Evolutionary conservation across 2,329 filamentous ascomycete species (phyloP).

Genomic region (Ceratocystis cubensis): DNA sequence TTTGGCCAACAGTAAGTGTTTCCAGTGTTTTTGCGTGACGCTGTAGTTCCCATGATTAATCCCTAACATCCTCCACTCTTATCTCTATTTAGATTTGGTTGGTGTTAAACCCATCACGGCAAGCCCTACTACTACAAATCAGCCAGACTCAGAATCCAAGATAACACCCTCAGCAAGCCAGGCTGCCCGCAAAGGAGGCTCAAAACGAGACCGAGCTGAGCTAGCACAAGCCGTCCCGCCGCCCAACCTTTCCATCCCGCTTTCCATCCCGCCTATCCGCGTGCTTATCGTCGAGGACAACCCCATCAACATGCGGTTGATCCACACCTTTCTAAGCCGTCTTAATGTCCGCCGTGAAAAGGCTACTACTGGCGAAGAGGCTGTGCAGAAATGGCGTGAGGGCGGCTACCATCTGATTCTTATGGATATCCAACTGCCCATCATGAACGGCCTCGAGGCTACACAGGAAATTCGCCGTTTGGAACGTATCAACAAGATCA

Average conservation of each 20-base stretch:
- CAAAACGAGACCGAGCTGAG: background rate
- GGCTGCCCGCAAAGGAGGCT: background rate
- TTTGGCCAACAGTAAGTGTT: background rate
- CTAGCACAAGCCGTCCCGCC: constrained; percentile 37
- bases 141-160: constrained; percentile 23
- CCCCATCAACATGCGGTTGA: constrained; percentile 85
- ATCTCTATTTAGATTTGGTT: background rate
- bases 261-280: constrained; percentile 81
- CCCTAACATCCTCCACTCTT: background rate
- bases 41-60: background rate
- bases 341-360: constrained; percentile 94
- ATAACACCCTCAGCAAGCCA: background rate
- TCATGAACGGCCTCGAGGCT: constrained; percentile 91
- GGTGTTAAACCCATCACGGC: background rate
- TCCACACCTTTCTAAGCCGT: constrained; percentile 91
- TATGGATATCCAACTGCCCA: constrained; percentile 96
- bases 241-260: constrained; percentile 44
- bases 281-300: constrained; percentile 98
- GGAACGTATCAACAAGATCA: constrained; percentile 82
- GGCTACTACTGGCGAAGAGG: constrained; percentile 90
- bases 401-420: constrained; percentile 92
- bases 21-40: background rate
- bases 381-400: constrained; percentile 80
- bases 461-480: constrained; percentile 87
- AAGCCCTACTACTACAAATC: background rate